phyloP scores from a whole-genome alignment of 768 basidiomycete species.

The Ramaria rubella region DNA sequence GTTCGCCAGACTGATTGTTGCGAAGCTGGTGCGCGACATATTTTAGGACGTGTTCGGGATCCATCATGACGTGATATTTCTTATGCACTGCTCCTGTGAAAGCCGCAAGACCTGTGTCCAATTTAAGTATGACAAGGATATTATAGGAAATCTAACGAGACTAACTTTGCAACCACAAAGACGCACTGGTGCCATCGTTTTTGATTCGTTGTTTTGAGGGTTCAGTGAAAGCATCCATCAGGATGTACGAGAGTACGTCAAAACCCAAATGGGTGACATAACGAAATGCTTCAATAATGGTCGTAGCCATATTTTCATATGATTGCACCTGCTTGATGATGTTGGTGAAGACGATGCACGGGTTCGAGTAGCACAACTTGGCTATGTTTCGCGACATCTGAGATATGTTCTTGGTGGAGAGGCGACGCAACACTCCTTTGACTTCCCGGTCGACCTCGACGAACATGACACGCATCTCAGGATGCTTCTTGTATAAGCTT shows the following conservation, averaged over 20 bases:
- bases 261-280: slow-evolving; percentile 92
- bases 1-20: slow-evolving; percentile 76
- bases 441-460: slow-evolving; percentile 84
- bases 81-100: slow-evolving; percentile 92
- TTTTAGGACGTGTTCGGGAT: slow-evolving; percentile 75
- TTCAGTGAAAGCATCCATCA: slow-evolving; percentile 83
- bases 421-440: slow-evolving; percentile 81
- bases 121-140: neutral
- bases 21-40: slow-evolving; percentile 90
- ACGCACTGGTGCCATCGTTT: slow-evolving; percentile 84
- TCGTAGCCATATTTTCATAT: slow-evolving; percentile 87
- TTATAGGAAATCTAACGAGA: neutral
- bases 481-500: slow-evolving; percentile 61
- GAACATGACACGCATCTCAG: slow-evolving; percentile 71
- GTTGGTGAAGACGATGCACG: slow-evolving; percentile 82
- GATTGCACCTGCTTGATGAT: slow-evolving; percentile 93
- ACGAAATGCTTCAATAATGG: slow-evolving; percentile 82
- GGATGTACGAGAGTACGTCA: slow-evolving; percentile 83
- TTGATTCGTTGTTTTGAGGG: slow-evolving; percentile 78
- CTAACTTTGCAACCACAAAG: slow-evolving; percentile 83
- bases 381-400: slow-evolving; percentile 82
- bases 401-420: slow-evolving; percentile 79
- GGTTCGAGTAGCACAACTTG: slow-evolving; percentile 91
- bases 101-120: slow-evolving; percentile 68
- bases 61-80: slow-evolving; percentile 56